phyloP scores from a whole-genome alignment of 306 rosid genomes.

The Lathyrus tuberosus region DNA sequence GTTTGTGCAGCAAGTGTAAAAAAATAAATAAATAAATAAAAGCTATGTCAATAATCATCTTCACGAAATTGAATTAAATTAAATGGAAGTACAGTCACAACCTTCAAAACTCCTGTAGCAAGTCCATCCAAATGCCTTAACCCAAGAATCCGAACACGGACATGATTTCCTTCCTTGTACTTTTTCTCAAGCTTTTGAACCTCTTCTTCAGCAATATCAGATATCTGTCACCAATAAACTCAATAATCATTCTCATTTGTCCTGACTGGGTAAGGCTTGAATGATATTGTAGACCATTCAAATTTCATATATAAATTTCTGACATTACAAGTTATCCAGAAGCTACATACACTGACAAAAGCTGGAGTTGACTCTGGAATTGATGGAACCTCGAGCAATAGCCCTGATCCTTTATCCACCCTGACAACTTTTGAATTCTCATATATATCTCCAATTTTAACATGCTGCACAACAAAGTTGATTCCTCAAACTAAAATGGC shows the following conservation, averaged over 20 bases:
- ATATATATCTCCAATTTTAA: conserved; percentile 82
- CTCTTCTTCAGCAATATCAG: conserved; percentile 79
- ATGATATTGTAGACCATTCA: conserved; percentile 25
- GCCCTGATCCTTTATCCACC: conserved; percentile 78
- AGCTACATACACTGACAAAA: conserved; percentile 72
- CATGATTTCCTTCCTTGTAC: conserved; percentile 76
- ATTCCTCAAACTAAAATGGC: conserved; percentile 30
- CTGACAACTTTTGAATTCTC: conserved; percentile 80
- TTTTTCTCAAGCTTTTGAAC: conserved; percentile 80
- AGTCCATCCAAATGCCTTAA: conserved; percentile 91
- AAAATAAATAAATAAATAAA: conserved; percentile 8
- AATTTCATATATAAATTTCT: conserved; percentile 7
- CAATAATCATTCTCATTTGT: conserved; percentile 26
- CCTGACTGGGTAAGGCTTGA: conserved; percentile 15
- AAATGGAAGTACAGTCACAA: conserved; percentile 32
- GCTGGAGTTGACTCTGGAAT: conserved; percentile 75
- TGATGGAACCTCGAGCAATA: conserved; percentile 81
- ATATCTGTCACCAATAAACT: conserved; percentile 55
- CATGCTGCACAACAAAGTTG: conserved; percentile 56
- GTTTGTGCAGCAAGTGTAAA: conserved; percentile 6
- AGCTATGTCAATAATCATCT: conserved; percentile 2
- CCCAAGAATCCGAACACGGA: conserved; percentile 87
- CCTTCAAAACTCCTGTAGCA: conserved; percentile 91
- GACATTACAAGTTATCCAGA: conserved; percentile 22
- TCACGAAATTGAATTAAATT: conserved; percentile 13